Percentiles rank a stretch among this genome's conserved stretches.
Conservation (phyloP, 2,329 filamentous ascomycete genomes). For the Aspergillus aculeatus region DNA sequence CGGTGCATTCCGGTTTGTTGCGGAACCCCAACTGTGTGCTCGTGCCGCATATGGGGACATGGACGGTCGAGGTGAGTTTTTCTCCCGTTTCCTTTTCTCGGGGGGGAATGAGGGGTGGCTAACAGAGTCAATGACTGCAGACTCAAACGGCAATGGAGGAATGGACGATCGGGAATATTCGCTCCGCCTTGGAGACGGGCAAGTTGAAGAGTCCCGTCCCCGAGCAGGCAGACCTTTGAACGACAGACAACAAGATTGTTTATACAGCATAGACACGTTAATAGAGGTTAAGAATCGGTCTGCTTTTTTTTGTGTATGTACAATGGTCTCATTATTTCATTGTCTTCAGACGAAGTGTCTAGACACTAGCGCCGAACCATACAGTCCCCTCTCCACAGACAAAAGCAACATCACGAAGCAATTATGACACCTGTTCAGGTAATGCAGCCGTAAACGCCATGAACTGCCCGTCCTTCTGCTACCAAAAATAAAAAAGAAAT, state of each 20-base stretch:
- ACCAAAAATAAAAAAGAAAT: neutral
- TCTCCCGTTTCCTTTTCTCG: neutral
- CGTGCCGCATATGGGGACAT: conserved; percentile 84
- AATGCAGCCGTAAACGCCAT: conserved; percentile 25
- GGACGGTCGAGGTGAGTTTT: conserved; percentile 62
- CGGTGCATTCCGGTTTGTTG: conserved; percentile 69
- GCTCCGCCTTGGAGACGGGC: conserved; percentile 60
- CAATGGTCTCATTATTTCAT: neutral
- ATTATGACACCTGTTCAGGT: conserved; percentile 2
- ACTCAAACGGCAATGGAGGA: conserved; percentile 66
- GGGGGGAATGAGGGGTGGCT: neutral
- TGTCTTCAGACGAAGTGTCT: neutral
- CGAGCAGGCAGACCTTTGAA: conserved; percentile 60
- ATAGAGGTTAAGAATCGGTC: neutral
- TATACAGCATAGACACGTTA: neutral
- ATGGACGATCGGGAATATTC: conserved; percentile 71
- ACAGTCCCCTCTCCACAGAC: no score
- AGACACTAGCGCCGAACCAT: no score
- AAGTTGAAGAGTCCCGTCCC: conserved; percentile 68
- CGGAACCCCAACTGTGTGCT: conserved; percentile 70
- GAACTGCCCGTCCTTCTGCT: conserved; percentile 20
- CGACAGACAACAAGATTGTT: neutral
- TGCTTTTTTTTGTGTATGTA: neutral
- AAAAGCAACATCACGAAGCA: neutral
- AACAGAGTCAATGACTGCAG: conserved; percentile 26